These are phyloP conservation scores for Daldinia loculata DNA, from an alignment of 495 filamentous ascomycete genomes.

Conservation along the genomic window DNA sequence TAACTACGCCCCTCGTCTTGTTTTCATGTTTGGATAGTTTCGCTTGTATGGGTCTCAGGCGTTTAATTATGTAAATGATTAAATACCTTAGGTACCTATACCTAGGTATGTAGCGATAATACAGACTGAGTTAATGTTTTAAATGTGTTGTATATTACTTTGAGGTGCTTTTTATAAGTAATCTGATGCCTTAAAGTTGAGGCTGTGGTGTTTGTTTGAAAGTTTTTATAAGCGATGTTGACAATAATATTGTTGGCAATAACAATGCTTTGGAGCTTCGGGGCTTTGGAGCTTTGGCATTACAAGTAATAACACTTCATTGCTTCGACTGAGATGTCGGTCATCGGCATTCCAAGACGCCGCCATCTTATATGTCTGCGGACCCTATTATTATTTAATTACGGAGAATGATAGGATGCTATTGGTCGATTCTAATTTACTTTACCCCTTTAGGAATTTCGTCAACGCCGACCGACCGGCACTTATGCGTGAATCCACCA, in stretches of 20 bases:
- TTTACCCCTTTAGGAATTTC: slow-evolving; percentile 7
- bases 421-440: slow-evolving; percentile 6
- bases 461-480: neutral
- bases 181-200: neutral
- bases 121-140: too few relatives aligned
- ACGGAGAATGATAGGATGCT: neutral
- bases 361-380: neutral
- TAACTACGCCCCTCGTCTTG: too few relatives aligned
- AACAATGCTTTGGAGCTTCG: too few relatives aligned
- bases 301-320: neutral
- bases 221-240: neutral
- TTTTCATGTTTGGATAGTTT: too few relatives aligned
- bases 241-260: neutral
- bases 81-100: too few relatives aligned
- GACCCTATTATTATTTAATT: neutral
- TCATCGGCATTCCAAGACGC: slow-evolving; percentile 15
- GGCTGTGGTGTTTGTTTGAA: neutral
- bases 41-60: too few relatives aligned
- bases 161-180: neutral
- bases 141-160: too few relatives aligned
- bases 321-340: slow-evolving; percentile 7
- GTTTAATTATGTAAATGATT: too few relatives aligned
- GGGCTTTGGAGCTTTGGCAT: too few relatives aligned
- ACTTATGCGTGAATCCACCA: neutral
- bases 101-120: too few relatives aligned